Conservation (phyloP, 208 protist genomes). For the Trypanosoma platydactyli region DNA sequence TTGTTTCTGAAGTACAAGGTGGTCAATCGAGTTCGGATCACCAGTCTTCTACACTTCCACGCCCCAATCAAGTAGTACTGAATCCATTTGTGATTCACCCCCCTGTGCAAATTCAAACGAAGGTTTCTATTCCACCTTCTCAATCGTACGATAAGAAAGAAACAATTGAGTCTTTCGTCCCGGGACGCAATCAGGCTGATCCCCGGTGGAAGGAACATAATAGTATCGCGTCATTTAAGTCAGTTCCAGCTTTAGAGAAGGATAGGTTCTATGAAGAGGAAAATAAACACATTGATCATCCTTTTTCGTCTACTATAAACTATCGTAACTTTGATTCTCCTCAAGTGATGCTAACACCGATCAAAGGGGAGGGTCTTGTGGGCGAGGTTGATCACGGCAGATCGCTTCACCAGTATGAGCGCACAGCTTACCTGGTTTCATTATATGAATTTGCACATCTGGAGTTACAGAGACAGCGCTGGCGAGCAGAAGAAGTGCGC, state of each 20-base stretch:
- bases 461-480: conserved; percentile 17
- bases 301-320: conserved; percentile 4
- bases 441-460: conserved; percentile 26
- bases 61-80: neutral
- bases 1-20: neutral
- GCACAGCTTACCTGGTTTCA: conserved; percentile 22
- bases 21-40: neutral
- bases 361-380: neutral
- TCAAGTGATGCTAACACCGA: neutral
- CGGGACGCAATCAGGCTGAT: neutral
- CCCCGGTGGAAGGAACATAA: neutral
- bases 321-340: conserved; percentile 1
- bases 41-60: neutral
- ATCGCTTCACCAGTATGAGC: conserved; percentile 12
- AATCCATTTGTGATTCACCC: neutral
- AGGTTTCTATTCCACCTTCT: neutral
- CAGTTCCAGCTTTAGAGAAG: neutral
- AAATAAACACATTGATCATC: neutral
- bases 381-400: conserved; percentile 3
- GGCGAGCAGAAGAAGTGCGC: conserved; percentile 15
- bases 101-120: neutral
- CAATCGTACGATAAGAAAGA: neutral
- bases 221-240: neutral
- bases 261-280: neutral
- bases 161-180: neutral